These are phyloP conservation scores for Pisolithus albus DNA, from an alignment of 768 basidiomycete species.

Conservation along the genomic window DNA sequence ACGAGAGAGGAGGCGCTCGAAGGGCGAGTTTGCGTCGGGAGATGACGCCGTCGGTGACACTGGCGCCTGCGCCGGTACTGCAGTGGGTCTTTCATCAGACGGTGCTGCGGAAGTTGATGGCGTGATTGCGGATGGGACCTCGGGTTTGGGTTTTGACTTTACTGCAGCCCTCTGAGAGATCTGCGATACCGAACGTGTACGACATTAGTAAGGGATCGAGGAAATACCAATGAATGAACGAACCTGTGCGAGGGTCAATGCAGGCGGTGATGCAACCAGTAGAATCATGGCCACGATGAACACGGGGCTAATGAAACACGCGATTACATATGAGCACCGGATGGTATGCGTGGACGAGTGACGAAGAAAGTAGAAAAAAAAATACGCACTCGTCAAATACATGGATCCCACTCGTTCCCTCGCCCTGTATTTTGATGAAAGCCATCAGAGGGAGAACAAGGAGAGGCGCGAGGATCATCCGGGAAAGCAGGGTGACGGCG, in stretches of 20 bases:
- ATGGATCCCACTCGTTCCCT: slow-evolving; percentile 32
- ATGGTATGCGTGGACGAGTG: neutral
- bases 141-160: neutral
- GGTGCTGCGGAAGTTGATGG: neutral
- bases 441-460: slow-evolving; percentile 73
- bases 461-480: slow-evolving; percentile 84
- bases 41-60: neutral
- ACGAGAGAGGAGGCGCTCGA: slow-evolving; percentile 83
- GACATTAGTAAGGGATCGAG: neutral
- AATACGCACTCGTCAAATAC: slow-evolving; percentile 71
- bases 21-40: slow-evolving; percentile 26
- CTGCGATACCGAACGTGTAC: slow-evolving; percentile 1
- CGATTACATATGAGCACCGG: too few relatives aligned
- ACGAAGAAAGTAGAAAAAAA: neutral
- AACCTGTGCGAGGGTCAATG: slow-evolving; percentile 60
- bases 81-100: neutral
- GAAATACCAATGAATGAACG: slow-evolving; percentile 5
- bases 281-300: slow-evolving; percentile 83
- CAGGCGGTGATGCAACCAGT: slow-evolving; percentile 77
- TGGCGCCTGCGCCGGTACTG: neutral
- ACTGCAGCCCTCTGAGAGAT: slow-evolving; percentile 15
- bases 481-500: slow-evolving; percentile 67
- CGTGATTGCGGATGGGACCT: too few relatives aligned
- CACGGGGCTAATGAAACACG: slow-evolving; percentile 52
- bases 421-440: slow-evolving; percentile 48